Percentiles rank a stretch among this genome's conserved stretches.
These are phyloP conservation scores for Byssothecium circinans DNA, from an alignment of 2,329 filamentous ascomycete species.

Conservation along the genomic window DNA sequence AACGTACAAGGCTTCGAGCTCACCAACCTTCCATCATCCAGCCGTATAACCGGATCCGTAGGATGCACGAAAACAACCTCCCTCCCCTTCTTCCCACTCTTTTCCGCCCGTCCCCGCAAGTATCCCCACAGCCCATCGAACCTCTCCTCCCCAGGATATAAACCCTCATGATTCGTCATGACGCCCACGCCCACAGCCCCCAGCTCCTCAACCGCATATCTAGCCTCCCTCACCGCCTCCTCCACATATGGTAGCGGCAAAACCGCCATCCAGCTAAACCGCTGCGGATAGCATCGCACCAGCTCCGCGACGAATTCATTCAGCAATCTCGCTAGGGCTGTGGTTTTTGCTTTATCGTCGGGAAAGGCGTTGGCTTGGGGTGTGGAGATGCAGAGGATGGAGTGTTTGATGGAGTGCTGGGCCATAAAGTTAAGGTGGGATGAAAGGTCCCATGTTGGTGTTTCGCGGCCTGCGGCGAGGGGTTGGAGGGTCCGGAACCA, in stretches of 20 bases:
- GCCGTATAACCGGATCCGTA: slow-evolving; percentile 35
- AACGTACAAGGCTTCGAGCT: slow-evolving; percentile 37
- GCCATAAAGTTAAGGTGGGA: slow-evolving; percentile 40
- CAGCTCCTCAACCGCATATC: slow-evolving; percentile 33
- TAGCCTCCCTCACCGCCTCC: slow-evolving; percentile 30
- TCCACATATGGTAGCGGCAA: slow-evolving; percentile 35
- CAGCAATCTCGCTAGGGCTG: slow-evolving; percentile 38
- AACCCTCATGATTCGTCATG: slow-evolving; percentile 38
- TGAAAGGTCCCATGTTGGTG: slow-evolving; percentile 33
- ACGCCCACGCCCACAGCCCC: slow-evolving; percentile 36
- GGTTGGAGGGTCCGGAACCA: slow-evolving; percentile 40
- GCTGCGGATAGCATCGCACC: slow-evolving; percentile 24
- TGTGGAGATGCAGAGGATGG: slow-evolving; percentile 37
- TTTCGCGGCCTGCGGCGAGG: slow-evolving; percentile 36
- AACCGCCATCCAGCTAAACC: slow-evolving; percentile 34
- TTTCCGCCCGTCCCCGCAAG: slow-evolving; percentile 22
- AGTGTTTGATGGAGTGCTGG: slow-evolving; percentile 27
- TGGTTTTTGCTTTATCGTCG: slow-evolving; percentile 26
- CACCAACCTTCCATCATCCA: slow-evolving; percentile 30
- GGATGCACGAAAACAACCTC: slow-evolving; percentile 41
- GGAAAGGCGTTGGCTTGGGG: slow-evolving; percentile 41
- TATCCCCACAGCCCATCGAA: slow-evolving; percentile 33
- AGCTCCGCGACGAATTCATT: slow-evolving; percentile 37
- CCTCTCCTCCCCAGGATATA: slow-evolving; percentile 33
- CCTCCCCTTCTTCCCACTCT: slow-evolving; percentile 18